These are phyloP conservation scores for Trametes cubensis DNA, from an alignment of 768 basidiomycete genomes.

Conservation along the genomic window DNA sequence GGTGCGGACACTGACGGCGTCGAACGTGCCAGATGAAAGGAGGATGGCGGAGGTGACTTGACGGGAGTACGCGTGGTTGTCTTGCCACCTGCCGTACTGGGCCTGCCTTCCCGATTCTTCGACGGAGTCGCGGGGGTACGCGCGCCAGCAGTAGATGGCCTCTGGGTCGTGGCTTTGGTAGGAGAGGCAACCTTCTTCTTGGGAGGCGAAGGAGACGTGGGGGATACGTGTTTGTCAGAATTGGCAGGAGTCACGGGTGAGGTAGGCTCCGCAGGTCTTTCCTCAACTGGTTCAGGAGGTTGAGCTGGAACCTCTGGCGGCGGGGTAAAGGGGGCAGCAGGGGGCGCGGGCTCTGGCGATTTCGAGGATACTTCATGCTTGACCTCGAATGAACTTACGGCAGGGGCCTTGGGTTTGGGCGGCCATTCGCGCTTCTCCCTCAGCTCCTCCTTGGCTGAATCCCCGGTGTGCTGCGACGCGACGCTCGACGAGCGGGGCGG, in stretches of 20 bases:
- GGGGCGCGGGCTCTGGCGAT: conserved; percentile 19
- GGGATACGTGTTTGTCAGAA: conserved; percentile 15
- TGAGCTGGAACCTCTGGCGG: conserved; percentile 8
- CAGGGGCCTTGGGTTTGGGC: conserved; percentile 36
- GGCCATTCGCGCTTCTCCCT: conserved; percentile 83
- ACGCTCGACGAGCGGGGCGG: conserved; percentile 68
- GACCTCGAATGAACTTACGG: conserved; percentile 1
- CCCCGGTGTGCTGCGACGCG: conserved; percentile 62
- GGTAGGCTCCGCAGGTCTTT: conserved; percentile 18
- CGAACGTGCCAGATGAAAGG: conserved; percentile 24
- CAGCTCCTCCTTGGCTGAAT: conserved; percentile 64
- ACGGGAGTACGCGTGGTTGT: conserved; percentile 28
- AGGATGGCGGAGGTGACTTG: conserved; percentile 33
- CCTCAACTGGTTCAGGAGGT: conserved; percentile 3
- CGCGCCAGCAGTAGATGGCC: conserved; percentile 21
- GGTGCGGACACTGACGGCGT: conserved; percentile 27
- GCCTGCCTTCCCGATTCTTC: conserved; percentile 27
- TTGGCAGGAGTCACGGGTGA: conserved; percentile 15
- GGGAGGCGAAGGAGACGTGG: conserved; percentile 15
- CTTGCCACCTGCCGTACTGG: conserved; percentile 26
- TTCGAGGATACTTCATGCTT: conserved; percentile 9
- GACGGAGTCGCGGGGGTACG: conserved; percentile 24
- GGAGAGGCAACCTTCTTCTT: conserved; percentile 22
- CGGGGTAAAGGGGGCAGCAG: conserved; percentile 12
- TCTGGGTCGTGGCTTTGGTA: conserved; percentile 21